These are phyloP conservation scores for Cercophora newfieldiana DNA, from an alignment of 495 filamentous ascomycete genomes.

Conservation along the genomic window DNA sequence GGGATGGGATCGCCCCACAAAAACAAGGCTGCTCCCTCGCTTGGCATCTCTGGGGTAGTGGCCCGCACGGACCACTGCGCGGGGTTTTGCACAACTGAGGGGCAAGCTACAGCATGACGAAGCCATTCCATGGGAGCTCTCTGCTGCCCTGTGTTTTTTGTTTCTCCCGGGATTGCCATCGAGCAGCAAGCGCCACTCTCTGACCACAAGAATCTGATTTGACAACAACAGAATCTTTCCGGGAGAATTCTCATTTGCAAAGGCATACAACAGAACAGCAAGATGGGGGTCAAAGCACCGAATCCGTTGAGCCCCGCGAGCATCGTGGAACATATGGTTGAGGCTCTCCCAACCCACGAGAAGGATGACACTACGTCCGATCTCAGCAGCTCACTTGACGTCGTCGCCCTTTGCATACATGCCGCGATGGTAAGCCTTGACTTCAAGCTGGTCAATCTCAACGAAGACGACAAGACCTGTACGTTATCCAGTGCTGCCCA, in stretches of 20 bases:
- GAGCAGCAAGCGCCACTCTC: no score
- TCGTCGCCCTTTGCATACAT: constrained; percentile 80
- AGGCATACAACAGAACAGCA: not conserved
- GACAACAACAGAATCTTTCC: no score
- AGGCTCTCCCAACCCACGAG: constrained; percentile 55
- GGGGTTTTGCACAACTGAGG: not conserved
- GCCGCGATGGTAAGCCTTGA: constrained; percentile 78
- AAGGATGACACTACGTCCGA: constrained; percentile 53
- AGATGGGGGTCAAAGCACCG: constrained; percentile 26
- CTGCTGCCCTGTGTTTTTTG: not conserved
- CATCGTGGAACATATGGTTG: constrained; percentile 56
- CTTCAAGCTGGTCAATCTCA: constrained; percentile 79
- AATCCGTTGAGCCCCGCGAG: constrained; percentile 41
- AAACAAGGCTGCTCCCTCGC: not conserved
- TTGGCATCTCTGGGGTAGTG: not conserved
- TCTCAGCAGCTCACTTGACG: constrained; percentile 78
- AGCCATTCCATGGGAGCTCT: not conserved
- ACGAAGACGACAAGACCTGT: constrained; percentile 73
- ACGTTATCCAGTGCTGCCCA: constrained; percentile 15
- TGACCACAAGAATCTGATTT: no score
- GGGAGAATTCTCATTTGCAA: no score
- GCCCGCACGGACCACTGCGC: not conserved
- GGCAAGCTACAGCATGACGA: not conserved
- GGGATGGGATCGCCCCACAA: not conserved
- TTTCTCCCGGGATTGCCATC: no score